These are phyloP conservation scores for Lactuca saligna DNA, from an alignment of 129 eudicot genomes.

Conservation along the genomic window DNA sequence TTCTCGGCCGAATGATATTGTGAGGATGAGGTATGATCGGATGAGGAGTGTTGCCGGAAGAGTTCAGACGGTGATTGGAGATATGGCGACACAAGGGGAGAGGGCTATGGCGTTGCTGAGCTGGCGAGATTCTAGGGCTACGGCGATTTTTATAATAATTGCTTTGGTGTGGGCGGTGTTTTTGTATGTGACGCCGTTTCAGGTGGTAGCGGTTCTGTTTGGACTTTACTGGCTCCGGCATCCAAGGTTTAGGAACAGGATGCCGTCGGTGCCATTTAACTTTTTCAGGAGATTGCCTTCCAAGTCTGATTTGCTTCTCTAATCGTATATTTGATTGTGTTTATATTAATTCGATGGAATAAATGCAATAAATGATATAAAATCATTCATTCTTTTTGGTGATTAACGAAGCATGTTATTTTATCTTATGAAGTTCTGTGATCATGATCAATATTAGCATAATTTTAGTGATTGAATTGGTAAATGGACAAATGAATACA, in stretches of 20 bases:
- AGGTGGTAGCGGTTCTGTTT: conserved; percentile 59
- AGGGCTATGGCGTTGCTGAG: conserved; percentile 67
- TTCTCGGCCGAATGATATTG: conserved; percentile 49
- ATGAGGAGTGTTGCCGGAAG: conserved; percentile 78
- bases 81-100: conserved; percentile 83
- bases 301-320: conserved; percentile 69
- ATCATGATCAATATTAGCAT: background rate
- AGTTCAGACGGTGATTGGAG: conserved; percentile 80
- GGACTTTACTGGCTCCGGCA: conserved; percentile 77
- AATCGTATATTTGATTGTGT: conserved; percentile 14
- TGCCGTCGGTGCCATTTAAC: conserved; percentile 81
- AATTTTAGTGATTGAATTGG: too few relatives aligned
- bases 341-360: conserved; percentile 18
- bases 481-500: too few relatives aligned
- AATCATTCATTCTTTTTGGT: conserved; percentile 13
- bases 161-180: conserved; percentile 77
- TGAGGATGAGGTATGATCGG: conserved; percentile 80
- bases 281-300: conserved; percentile 89
- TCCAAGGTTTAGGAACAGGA: conserved; percentile 67
- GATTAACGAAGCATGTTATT: background rate
- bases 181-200: conserved; percentile 80
- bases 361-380: conserved; percentile 13
- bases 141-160: conserved; percentile 66
- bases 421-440: background rate
- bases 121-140: conserved; percentile 97